Base-by-base conservation (phyloP, 2,329 filamentous ascomycete species). In the Trichocomaceae sp. region DNA sequence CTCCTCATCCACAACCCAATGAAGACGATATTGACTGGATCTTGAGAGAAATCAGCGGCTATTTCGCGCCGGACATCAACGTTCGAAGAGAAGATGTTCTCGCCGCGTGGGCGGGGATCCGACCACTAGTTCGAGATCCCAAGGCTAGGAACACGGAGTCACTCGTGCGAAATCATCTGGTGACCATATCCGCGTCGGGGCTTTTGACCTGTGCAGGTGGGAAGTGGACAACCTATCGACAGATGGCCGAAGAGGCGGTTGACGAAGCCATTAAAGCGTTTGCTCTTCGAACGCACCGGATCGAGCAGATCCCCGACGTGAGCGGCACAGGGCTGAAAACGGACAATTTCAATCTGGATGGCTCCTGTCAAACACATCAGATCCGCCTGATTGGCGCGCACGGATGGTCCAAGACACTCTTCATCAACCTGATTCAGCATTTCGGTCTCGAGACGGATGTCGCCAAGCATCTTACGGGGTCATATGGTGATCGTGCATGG, bases 391-490 rank as follows among this genome's bases (percentile, higher is more conserved):
- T 93, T 57, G 90, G 90, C 62, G 88, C 90, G 10, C 90, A 95
- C 69, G 89, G 90, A 53, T 95, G 85, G 76, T 90, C 86, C 71
- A 90, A 90, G 73, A 89, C 90, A 1, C 83, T 96, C 22, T 96
- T 96, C 76, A 96, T 96, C 78, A 91, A 92, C 72, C 77, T 96
- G 35, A 93, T 96, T 67, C 90, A 96, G 72, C 88, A 95, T 74
- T 96, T 89, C 67, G 90, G 90, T 59, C 75, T 96, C 55, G 91
- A 96, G 72, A 95, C 89, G 17, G 90, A 95, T 63, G 88, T 96
- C 19, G 91, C 91, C 45, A 88, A 90, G 74, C 90, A 96, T 72
- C 79, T 96, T 33, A 87, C 86, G 13, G 83, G 87, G 66, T 88
- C 88, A 55, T 97, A 96, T 68, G 91, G 92, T 61, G 91, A 96